Evolutionary conservation across 768 basidiomycete genomes (phyloP).

Genomic region (Lyophyllum decastes): DNA sequence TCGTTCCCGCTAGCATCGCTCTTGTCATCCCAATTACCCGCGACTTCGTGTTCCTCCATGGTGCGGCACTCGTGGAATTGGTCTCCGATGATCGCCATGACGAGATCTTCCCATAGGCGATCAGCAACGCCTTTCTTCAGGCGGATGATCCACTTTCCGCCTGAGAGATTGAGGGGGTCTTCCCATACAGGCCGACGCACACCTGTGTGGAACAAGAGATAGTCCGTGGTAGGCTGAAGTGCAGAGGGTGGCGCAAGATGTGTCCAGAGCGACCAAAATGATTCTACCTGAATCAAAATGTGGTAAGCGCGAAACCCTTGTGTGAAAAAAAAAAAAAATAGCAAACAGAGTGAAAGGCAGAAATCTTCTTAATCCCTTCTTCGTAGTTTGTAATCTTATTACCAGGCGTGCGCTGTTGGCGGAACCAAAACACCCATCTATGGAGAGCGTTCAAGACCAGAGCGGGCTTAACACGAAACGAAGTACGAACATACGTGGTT

Average conservation of each 20-base stretch:
- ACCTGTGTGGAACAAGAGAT: conserved; percentile 86
- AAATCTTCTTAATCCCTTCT: conserved; percentile 91
- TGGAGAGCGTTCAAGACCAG: conserved; percentile 20
- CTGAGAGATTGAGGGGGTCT: conserved; percentile 82
- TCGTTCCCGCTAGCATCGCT: conserved; percentile 40
- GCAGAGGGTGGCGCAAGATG: conserved; percentile 86
- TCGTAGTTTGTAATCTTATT: conserved; percentile 91
- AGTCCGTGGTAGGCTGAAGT: conserved; percentile 89
- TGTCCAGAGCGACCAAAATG: conserved; percentile 93
- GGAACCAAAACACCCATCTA: conserved; percentile 93
- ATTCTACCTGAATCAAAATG: conserved; percentile 67
- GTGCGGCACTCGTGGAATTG: conserved; percentile 75
- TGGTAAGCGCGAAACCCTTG: conserved; percentile 8
- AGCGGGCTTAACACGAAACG: conserved; percentile 21
- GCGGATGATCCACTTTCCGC: conserved; percentile 96
- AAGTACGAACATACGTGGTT: conserved; percentile 85
- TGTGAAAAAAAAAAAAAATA: background rate
- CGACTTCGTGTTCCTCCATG: conserved; percentile 26
- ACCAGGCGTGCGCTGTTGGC: conserved; percentile 86
- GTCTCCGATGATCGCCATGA: conserved; percentile 87
- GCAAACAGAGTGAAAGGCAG: conserved; percentile 84
- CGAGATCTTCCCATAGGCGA: conserved; percentile 87
- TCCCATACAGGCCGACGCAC: conserved; percentile 95
- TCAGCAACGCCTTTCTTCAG: conserved; percentile 90
- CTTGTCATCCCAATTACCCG: conserved; percentile 36